phyloP scores from a whole-genome alignment of 1,139 yeast genomes.

The Sugiyamaella neomexicana region DNA sequence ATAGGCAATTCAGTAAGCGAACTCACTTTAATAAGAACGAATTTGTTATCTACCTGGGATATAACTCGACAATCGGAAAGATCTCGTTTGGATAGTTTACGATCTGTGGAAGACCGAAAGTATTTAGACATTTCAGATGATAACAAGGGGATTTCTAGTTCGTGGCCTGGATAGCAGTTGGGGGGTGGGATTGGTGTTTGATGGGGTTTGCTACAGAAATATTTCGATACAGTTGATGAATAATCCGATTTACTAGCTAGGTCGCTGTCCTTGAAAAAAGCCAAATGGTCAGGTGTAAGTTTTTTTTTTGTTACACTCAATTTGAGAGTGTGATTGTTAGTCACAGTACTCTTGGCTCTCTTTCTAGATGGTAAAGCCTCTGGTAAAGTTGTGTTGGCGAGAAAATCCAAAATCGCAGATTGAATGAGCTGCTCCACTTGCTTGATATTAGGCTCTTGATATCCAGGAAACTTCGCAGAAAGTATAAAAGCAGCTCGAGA shows the following conservation, averaged over 20 bases:
- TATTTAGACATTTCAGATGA: constrained; percentile 5
- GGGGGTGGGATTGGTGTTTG: too few species aligned
- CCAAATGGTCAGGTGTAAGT: background rate
- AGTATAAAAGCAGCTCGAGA: constrained; percentile 20
- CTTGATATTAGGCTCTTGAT: background rate
- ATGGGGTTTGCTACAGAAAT: too few species aligned
- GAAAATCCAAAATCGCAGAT: background rate
- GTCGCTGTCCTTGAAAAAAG: background rate
- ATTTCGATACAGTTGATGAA: too few species aligned
- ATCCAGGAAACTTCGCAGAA: constrained; percentile 17
- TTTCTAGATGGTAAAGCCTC: background rate
- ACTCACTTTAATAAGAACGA: constrained; percentile 48
- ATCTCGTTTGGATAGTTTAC: constrained; percentile 15
- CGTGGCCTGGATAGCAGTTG: background rate
- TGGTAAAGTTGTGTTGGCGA: background rate
- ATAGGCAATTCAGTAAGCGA: constrained; percentile 15
- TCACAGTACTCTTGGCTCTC: background rate
- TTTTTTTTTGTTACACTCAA: constrained; percentile 3
- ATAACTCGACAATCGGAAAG: constrained; percentile 27
- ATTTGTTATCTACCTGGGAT: constrained; percentile 59
- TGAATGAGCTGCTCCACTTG: background rate
- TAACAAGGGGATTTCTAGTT: background rate
- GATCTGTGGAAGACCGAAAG: background rate
- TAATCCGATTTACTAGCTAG: too few species aligned
- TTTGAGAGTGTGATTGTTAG: background rate